Evolutionary conservation across 2,329 filamentous ascomycete species (phyloP), one percentile per base, ranked within the genome.

Genomic region (Alternaria postmessia): DNA sequence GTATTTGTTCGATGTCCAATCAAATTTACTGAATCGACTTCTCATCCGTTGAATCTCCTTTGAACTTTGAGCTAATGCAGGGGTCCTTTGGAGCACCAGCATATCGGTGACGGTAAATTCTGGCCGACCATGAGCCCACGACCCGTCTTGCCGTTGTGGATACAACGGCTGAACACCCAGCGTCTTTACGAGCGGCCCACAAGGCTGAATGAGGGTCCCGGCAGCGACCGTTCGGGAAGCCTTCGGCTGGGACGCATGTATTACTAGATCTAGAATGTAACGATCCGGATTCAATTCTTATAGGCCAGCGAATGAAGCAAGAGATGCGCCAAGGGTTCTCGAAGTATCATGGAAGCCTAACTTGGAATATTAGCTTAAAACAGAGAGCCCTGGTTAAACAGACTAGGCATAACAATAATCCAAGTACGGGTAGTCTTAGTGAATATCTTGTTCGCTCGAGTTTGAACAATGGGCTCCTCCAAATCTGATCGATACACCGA

Each of bases 101-200:
- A 28, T 55, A n/a, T 41, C 42, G 51, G 52, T 54, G 51, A 62
- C 43, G 49, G 57, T 54, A 58, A 30, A 47, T 36, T 34, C 18
- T 38, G 39, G 32, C 46, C 18, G 34, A 54, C 28, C 8, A 24
- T 56, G 43, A 43, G 30, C 42, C 41, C 54, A 36, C 43, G 47
- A 43, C 30, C 54, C 47, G 54, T 42, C 34, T 30, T 56, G 54
- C 63, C 60, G 54, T 54, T 34, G 48, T 48, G 55, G 39, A 52
- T 52, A 59, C 61, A 51, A 51, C 24, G 28, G 43, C 51, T 51
- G 26, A 39, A 49, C 46, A 46, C 43, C 53, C 53, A 44, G 28
- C 32, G 14, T 46, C 6, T 26, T 60, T 12, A 44, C 30, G 16
- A 12, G 28, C 42, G 34, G 51, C 26, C 57, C 38, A 54, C 38